These are phyloP conservation scores for Aschersonia sp. DNA, from an alignment of 2,329 filamentous ascomycete species.

Conservation along the genomic window DNA sequence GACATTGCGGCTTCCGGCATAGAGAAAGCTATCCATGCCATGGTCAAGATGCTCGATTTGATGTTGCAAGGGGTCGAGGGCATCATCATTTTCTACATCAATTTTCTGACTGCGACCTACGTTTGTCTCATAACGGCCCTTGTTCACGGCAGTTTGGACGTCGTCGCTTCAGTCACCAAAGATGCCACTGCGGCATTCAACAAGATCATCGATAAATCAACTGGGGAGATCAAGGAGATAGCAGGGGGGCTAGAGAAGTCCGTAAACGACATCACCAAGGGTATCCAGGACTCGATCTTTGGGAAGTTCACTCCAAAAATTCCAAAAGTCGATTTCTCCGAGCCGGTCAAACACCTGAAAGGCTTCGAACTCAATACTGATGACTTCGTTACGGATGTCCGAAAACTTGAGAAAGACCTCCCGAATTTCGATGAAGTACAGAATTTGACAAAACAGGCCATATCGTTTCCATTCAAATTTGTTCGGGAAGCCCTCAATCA, in stretches of 20 bases:
- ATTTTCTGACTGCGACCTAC: slow-evolving; percentile 81
- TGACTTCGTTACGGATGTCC: slow-evolving; percentile 52
- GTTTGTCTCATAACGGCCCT: slow-evolving; percentile 78
- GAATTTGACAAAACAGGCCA: slow-evolving; percentile 61
- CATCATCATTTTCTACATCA: slow-evolving; percentile 83
- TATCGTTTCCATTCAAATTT: slow-evolving; percentile 67
- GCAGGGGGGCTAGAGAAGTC: slow-evolving; percentile 31
- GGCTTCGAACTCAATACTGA: slow-evolving; percentile 52
- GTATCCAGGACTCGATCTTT: slow-evolving; percentile 29
- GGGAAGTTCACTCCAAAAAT: slow-evolving; percentile 30
- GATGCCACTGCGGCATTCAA: slow-evolving; percentile 35
- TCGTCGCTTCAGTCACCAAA: slow-evolving; percentile 39
- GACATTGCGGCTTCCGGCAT: slow-evolving; percentile 67
- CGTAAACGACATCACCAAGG: slow-evolving; percentile 32
- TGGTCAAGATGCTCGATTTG: slow-evolving; percentile 66
- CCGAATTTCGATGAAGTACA: slow-evolving; percentile 74
- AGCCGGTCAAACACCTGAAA: slow-evolving; percentile 50
- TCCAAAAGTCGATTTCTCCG: slow-evolving; percentile 47
- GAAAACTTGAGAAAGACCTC: slow-evolving; percentile 61
- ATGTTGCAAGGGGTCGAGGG: slow-evolving; percentile 72
- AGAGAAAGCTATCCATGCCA: slow-evolving; percentile 62
- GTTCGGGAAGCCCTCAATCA: slow-evolving; percentile 60
- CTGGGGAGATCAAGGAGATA: slow-evolving; percentile 42
- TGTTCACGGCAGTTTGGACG: slow-evolving; percentile 63
- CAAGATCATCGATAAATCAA: slow-evolving; percentile 37